These are phyloP conservation scores for Pseudogymnoascus verrucosus DNA, from an alignment of 2,329 filamentous ascomycete species.

Conservation along the genomic window DNA sequence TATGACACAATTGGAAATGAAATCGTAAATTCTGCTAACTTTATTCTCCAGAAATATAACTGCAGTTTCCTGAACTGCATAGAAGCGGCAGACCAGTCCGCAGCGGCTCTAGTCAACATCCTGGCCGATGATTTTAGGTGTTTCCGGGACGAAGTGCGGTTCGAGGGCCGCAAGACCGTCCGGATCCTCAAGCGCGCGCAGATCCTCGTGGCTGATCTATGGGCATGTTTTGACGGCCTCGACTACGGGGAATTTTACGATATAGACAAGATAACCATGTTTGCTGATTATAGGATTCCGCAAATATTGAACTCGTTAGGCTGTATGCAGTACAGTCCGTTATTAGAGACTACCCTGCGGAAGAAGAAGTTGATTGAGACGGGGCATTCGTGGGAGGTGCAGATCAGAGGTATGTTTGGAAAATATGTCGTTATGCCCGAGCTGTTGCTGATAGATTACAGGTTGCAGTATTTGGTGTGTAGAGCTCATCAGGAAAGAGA, in stretches of 20 bases:
- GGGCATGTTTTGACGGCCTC: conserved; percentile 87
- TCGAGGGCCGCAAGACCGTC: conserved; percentile 63
- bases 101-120: conserved; percentile 77
- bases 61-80: conserved; percentile 69
- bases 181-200: conserved; percentile 90
- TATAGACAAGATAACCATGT: conserved; percentile 96
- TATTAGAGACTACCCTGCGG: conserved; percentile 63
- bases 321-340: conserved; percentile 76
- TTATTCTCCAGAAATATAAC: conserved; percentile 54
- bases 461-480: conserved; percentile 95
- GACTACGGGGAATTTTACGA: conserved; percentile 76
- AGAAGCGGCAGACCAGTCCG: conserved; percentile 65
- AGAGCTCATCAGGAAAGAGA: conserved; percentile 78
- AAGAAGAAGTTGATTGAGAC: conserved; percentile 57
- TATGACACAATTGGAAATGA: conserved; percentile 31
- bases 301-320: conserved; percentile 82
- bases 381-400: conserved; percentile 73
- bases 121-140: conserved; percentile 74
- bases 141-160: conserved; percentile 74
- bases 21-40: conserved; percentile 9
- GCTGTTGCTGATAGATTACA: conserved; percentile 26
- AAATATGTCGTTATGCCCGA: background rate
- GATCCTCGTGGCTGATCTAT: conserved; percentile 90
- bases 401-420: conserved; percentile 62
- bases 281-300: conserved; percentile 94